Evolutionary conservation across 805 yeast genomes (phyloP).

Genomic region (Barnettozyma populi): DNA sequence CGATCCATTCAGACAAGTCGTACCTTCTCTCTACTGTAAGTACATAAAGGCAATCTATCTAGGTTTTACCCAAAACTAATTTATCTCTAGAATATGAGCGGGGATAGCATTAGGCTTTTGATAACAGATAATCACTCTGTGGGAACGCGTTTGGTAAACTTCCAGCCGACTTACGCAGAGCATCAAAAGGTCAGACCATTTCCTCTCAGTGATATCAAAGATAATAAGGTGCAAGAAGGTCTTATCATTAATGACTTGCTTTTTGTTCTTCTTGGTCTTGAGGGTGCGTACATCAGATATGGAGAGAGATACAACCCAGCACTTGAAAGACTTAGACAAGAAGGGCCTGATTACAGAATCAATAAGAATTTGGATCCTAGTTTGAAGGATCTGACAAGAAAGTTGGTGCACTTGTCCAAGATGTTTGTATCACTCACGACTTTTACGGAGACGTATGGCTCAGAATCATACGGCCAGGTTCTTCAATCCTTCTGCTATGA

Average conservation of each 20-base stretch:
- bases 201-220: conserved; percentile 42
- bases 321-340: conserved; percentile 35
- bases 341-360: conserved; percentile 73
- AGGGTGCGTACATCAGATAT: conserved; percentile 73
- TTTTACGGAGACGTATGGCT: conserved; percentile 58
- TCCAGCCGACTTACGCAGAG: conserved; percentile 30
- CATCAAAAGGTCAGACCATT: conserved; percentile 34
- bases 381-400: conserved; percentile 61
- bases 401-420: conserved; percentile 58
- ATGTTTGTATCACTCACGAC: conserved; percentile 50
- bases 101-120: neutral
- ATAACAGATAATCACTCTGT: neutral
- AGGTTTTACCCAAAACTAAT: too few relatives aligned
- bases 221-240: conserved; percentile 62
- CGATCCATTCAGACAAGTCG: neutral
- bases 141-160: conserved; percentile 23
- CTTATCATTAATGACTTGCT: conserved; percentile 65
- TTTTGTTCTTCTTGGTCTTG: conserved; percentile 62
- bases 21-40: neutral
- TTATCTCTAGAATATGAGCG: neutral
- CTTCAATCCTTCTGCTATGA: conserved; percentile 67
- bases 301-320: conserved; percentile 53
- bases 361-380: conserved; percentile 70
- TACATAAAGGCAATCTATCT: neutral
- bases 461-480: conserved; percentile 57